A percentile compares a stretch with the other conserved stretches of the same genome.
Evolutionary conservation across 306 rosid species (phyloP).

Genomic region (Vicia sativa): DNA sequence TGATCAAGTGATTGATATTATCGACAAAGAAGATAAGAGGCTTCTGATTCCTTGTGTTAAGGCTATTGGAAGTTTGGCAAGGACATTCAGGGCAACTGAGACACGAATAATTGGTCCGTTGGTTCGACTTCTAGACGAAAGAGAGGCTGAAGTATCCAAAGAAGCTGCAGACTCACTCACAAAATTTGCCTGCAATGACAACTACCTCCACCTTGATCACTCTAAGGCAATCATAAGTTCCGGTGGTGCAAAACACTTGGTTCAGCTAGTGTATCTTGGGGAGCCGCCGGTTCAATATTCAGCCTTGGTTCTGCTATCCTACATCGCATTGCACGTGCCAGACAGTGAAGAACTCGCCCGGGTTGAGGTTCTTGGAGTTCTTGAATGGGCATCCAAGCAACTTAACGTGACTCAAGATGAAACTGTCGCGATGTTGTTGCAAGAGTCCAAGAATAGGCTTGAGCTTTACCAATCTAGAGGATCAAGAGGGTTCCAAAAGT

Average conservation of each 20-base stretch:
- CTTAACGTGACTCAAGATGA: slow-evolving; percentile 62
- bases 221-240: slow-evolving; percentile 77
- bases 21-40: slow-evolving; percentile 67
- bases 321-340: slow-evolving; percentile 86
- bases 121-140: slow-evolving; percentile 82
- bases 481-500: slow-evolving; percentile 68
- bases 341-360: slow-evolving; percentile 85
- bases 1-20: slow-evolving; percentile 72
- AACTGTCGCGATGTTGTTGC: slow-evolving; percentile 54
- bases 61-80: slow-evolving; percentile 79
- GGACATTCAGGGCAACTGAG: slow-evolving; percentile 85
- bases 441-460: slow-evolving; percentile 72
- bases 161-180: slow-evolving; percentile 78
- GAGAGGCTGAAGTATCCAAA: slow-evolving; percentile 62
- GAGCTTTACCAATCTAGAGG: slow-evolving; percentile 94
- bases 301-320: slow-evolving; percentile 68
- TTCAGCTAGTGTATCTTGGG: slow-evolving; percentile 92
- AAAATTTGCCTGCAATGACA: slow-evolving; percentile 70
- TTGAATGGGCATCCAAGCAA: slow-evolving; percentile 93
- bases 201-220: slow-evolving; percentile 84
- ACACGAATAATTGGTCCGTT: slow-evolving; percentile 80
- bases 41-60: slow-evolving; percentile 81
- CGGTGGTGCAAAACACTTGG: slow-evolving; percentile 75
- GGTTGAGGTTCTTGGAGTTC: slow-evolving; percentile 73
- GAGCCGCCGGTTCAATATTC: slow-evolving; percentile 69